These are phyloP conservation scores for Fusarium pilosicola DNA, from an alignment of 2,329 filamentous ascomycete genomes.

Conservation along the genomic window DNA sequence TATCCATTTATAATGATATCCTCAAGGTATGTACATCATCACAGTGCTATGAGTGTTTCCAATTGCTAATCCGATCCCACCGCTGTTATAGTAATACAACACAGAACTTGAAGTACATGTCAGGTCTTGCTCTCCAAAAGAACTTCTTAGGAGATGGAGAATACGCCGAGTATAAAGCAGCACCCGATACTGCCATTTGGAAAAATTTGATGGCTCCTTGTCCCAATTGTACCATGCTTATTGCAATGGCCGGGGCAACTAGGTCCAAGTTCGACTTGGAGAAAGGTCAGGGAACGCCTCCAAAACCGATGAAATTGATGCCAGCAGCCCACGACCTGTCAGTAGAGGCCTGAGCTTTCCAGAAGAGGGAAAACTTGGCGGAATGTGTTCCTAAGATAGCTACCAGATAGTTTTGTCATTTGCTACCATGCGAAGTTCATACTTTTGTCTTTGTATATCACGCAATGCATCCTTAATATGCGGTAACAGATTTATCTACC, in stretches of 20 bases:
- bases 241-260: background rate
- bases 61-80: background rate
- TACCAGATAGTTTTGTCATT: fast-evolving
- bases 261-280: background rate
- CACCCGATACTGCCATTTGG: background rate
- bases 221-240: background rate
- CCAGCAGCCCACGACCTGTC: background rate
- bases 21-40: background rate
- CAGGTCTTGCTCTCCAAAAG: background rate
- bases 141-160: background rate
- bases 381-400: background rate
- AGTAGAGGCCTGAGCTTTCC: background rate
- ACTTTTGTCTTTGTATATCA: fast-evolving
- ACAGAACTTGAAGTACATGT: background rate
- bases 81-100: background rate
- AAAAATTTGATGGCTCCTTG: background rate
- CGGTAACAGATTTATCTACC: fast-evolving
- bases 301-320: background rate
- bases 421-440: background rate
- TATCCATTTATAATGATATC: background rate
- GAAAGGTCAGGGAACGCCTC: background rate
- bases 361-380: fast-evolving
- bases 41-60: too few species aligned
- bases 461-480: too few species aligned
- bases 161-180: background rate